Evolutionary conservation across 2,329 filamentous ascomycete genomes (phyloP), one percentile per base, ranked within the genome.

Genomic region (Verticillium dahliae): DNA sequence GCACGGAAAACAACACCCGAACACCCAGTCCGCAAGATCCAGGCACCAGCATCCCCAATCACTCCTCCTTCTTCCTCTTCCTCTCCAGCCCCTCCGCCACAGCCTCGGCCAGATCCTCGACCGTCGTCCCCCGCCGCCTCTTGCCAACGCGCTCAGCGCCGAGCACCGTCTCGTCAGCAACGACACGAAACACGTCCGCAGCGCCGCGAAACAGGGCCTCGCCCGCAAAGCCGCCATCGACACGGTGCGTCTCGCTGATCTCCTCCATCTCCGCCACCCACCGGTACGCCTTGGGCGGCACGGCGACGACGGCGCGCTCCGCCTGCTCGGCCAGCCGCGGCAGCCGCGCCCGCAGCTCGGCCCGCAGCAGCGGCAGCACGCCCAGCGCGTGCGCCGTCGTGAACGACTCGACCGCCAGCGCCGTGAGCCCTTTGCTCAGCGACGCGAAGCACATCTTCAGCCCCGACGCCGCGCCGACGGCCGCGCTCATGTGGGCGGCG

Each of bases 211-310:
- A 90, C 33, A 88, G 72, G 13, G 27, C 27, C 31, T 77, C 75
- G 11, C 72, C 72, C 4, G 73, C 73, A 71, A 89, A 90, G 0
- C 87, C 88, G 1, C 86, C 88, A 60, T 89, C 86, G 52, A 84
- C 81, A 6, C 75, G 74, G 71, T 91, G 87, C 3, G 87, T 90
- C 62, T 81, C 76, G 4, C 83, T 84, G 69, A 93, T 91, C 78
- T 92, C 86, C 67, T 87, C 81, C 90, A 93, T 92, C 77, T 92
- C 90, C 38, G 81, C 78, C 0, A 91, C 86, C 89, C 90, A 93
- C 11, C 90, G 79, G 71, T 92, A 92, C 18, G 90, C 90, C 75
- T 92, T 93, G 7, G 86, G 85, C 31, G 88, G 81, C 82, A 92
- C 90, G 14, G 73, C 76, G 4, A 82, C 76, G 9, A 90, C 75